Percentiles rank a stretch among this genome's conserved stretches.
phyloP scores from a whole-genome alignment of 345 rosid species.

The Populus deltoides region DNA sequence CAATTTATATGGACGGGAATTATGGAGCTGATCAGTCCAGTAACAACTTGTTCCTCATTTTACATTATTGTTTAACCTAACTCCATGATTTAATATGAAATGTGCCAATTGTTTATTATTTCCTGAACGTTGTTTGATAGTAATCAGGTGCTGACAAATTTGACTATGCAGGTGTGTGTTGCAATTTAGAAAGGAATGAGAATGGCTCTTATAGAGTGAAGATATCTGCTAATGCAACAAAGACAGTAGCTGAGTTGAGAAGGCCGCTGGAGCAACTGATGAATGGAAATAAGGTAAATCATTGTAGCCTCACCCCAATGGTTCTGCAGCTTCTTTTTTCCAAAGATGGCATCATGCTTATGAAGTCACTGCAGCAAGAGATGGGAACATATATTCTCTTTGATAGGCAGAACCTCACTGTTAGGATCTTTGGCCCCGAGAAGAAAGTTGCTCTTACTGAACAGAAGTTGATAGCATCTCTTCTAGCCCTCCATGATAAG shows the following conservation, averaged over 20 bases:
- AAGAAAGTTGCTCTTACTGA: conserved; percentile 45
- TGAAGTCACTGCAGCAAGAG: conserved; percentile 58
- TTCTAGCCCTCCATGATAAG: conserved; percentile 49
- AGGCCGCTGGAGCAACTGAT: conserved; percentile 72
- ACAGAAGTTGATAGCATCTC: conserved; percentile 52
- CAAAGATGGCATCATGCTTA: conserved; percentile 51
- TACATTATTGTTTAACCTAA: neutral
- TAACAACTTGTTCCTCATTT: neutral
- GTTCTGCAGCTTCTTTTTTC: conserved; percentile 58
- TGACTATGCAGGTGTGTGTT: conserved; percentile 45
- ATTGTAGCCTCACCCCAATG: conserved; percentile 49
- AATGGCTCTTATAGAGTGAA: conserved; percentile 56
- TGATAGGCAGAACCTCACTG: conserved; percentile 42
- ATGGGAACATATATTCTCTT: conserved; percentile 58
- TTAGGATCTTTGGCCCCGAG: conserved; percentile 63
- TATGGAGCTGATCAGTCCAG: too few species aligned
- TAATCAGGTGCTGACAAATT: neutral
- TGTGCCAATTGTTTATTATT: neutral
- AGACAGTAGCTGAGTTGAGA: conserved; percentile 73
- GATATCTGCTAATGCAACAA: conserved; percentile 72
- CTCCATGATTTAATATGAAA: neutral
- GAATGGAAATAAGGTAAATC: conserved; percentile 58
- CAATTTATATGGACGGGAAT: too few species aligned
- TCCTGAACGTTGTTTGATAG: neutral
- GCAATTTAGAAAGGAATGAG: conserved; percentile 38